phyloP scores from a whole-genome alignment of 2,329 filamentous ascomycete genomes.

The Cladophialophora yegresii region DNA sequence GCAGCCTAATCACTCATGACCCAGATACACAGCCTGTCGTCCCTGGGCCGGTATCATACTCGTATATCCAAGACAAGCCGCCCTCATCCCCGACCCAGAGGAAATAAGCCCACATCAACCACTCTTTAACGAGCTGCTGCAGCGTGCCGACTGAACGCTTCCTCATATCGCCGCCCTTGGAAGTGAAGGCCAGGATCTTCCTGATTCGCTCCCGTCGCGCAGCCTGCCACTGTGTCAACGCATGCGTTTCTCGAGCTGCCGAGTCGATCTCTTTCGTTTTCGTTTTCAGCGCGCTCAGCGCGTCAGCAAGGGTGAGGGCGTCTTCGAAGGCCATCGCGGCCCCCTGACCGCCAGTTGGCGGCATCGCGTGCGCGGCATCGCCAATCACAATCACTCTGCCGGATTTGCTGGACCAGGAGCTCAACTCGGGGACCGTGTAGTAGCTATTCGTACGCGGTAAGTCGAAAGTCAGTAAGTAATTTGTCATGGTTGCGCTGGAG shows the following conservation, averaged over 20 bases:
- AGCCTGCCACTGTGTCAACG: constrained; percentile 48
- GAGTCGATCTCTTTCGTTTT: constrained; percentile 10
- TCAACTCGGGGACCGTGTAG: constrained; percentile 30
- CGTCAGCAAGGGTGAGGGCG: constrained; percentile 31
- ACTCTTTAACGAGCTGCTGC: constrained; percentile 30
- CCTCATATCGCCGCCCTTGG: constrained; percentile 24
- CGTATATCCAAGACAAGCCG: constrained; percentile 27
- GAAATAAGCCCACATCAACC: constrained; percentile 29
- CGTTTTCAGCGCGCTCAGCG: constrained; percentile 12
- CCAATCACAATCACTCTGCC: constrained; percentile 31
- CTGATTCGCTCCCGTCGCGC: constrained; percentile 54
- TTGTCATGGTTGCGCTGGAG: not conserved
- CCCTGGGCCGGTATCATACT: constrained; percentile 8
- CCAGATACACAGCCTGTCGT: not conserved
- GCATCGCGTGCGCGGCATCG: constrained; percentile 35
- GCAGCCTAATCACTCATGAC: not conserved
- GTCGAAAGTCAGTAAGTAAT: not conserved
- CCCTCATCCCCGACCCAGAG: constrained; percentile 19
- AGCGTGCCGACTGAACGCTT: constrained; percentile 21
- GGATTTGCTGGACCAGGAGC: constrained; percentile 29
- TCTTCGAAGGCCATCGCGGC: constrained; percentile 35
- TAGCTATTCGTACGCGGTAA: not conserved
- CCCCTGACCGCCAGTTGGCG: constrained; percentile 34
- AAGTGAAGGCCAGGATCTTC: constrained; percentile 52
- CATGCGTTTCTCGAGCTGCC: not conserved